Percentiles rank a stretch among this genome's conserved stretches.
Evolutionary conservation across 768 basidiomycete species (phyloP).

Genomic region (Hypsizygus marmoreus): DNA sequence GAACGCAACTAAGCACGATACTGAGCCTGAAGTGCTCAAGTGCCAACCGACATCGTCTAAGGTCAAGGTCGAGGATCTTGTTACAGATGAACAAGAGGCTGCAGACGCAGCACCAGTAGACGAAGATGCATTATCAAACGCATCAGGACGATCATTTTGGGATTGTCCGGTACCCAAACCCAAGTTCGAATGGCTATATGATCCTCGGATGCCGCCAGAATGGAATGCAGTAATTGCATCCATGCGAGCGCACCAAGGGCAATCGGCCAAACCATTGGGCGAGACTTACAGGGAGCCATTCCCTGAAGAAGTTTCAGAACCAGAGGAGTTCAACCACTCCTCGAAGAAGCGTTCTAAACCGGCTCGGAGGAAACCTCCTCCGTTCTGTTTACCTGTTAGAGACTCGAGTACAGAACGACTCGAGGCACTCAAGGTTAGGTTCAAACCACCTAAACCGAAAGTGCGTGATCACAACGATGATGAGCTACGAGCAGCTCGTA

Average conservation of each 20-base stretch:
- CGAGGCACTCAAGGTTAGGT: not conserved
- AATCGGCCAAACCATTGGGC: no score
- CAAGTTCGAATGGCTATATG: constrained; percentile 12
- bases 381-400: not conserved
- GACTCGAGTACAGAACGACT: not conserved
- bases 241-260: not conserved
- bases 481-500: not conserved
- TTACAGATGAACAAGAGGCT: not conserved
- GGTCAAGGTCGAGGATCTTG: constrained; percentile 11
- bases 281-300: not conserved
- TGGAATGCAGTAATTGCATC: constrained; percentile 17
- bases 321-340: not conserved
- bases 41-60: constrained; percentile 20
- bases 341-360: not conserved
- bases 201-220: constrained; percentile 21
- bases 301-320: no score
- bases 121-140: no score
- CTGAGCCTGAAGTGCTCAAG: no score
- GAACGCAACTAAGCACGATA: not conserved
- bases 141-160: constrained; percentile 18
- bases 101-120: not conserved
- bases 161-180: constrained; percentile 15
- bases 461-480: no score
- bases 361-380: not conserved
- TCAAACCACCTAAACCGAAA: not conserved